A percentile compares a stretch with the other conserved stretches of the same genome.
Evolutionary conservation across 176 grass and related monocot genomes (phyloP).

Genomic region (Microstegium vimineum): DNA sequence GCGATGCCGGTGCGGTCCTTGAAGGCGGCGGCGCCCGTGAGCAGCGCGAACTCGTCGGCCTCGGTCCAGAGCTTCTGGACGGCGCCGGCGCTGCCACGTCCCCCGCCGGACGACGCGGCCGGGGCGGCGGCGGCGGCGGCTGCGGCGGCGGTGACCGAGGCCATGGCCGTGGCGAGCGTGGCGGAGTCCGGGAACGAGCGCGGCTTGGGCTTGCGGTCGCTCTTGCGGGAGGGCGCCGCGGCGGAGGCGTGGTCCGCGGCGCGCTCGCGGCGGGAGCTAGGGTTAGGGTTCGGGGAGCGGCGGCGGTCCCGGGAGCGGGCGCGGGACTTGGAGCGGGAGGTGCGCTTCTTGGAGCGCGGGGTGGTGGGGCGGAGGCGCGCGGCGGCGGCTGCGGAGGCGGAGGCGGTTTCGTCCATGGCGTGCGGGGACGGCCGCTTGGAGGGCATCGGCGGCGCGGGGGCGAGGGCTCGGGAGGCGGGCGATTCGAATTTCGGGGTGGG

Average conservation of each 20-base stretch:
- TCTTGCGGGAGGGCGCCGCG: constrained; percentile 32
- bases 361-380: constrained; percentile 1
- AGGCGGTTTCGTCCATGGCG: constrained; percentile 26
- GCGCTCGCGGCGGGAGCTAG: constrained; percentile 26
- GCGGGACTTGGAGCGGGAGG: constrained; percentile 34
- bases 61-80: constrained; percentile 63
- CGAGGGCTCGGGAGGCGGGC: constrained; percentile 16
- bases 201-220: constrained; percentile 23
- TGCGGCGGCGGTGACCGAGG: background rate
- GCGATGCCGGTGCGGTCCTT: constrained; percentile 35
- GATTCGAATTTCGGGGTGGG: constrained; percentile 42
- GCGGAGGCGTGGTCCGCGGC: background rate
- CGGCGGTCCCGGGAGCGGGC: constrained; percentile 4
- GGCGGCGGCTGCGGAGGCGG: constrained; percentile 15
- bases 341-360: constrained; percentile 38
- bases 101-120: background rate
- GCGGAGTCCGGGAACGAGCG: constrained; percentile 13
- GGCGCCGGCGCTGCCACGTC: background rate
- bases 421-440: constrained; percentile 38
- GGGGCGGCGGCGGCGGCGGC: background rate
- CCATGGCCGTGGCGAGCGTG: constrained; percentile 31
- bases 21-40: constrained; percentile 53
- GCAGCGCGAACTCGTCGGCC: constrained; percentile 53
- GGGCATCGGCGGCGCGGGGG: constrained; percentile 31
- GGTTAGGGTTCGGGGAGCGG: constrained; percentile 36